These are phyloP conservation scores for Aphanomyces stellatus DNA, from an alignment of 352 stramenopile species.

Conservation along the genomic window DNA sequence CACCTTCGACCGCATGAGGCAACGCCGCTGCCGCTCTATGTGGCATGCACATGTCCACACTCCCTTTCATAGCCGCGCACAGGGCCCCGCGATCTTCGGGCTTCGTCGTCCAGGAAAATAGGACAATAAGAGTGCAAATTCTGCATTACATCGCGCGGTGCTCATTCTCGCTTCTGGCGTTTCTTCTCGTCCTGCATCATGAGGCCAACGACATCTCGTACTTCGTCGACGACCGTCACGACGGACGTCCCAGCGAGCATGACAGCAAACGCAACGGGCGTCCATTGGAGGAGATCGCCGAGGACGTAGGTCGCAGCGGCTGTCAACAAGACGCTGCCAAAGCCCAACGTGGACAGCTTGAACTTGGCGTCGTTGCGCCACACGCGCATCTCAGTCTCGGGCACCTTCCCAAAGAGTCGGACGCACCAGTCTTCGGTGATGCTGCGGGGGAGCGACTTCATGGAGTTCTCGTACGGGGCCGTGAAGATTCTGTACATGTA, in stretches of 20 bases:
- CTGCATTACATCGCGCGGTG: no score
- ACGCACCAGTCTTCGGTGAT: neutral
- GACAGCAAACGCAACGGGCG: neutral
- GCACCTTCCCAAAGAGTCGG: neutral
- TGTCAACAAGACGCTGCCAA: neutral
- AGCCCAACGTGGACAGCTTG: neutral
- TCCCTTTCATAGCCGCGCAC: no score
- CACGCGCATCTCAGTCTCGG: neutral
- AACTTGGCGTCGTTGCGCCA: neutral
- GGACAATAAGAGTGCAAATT: no score
- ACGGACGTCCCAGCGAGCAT: neutral
- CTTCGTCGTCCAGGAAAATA: no score
- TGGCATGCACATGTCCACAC: no score
- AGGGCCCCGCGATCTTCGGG: no score
- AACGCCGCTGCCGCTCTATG: no score
- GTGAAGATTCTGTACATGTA: no score
- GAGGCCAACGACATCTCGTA: neutral
- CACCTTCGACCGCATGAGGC: no score
- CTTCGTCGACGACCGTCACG: neutral
- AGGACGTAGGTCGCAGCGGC: neutral
- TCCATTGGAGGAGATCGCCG: neutral
- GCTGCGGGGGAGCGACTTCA: neutral
- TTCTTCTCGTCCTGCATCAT: neutral
- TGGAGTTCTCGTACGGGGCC: no score
- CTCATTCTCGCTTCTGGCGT: neutral